Evolutionary conservation across 768 basidiomycete genomes (phyloP), one percentile per base, ranked within the genome.

Genomic region (Xerocomellus intermedius): DNA sequence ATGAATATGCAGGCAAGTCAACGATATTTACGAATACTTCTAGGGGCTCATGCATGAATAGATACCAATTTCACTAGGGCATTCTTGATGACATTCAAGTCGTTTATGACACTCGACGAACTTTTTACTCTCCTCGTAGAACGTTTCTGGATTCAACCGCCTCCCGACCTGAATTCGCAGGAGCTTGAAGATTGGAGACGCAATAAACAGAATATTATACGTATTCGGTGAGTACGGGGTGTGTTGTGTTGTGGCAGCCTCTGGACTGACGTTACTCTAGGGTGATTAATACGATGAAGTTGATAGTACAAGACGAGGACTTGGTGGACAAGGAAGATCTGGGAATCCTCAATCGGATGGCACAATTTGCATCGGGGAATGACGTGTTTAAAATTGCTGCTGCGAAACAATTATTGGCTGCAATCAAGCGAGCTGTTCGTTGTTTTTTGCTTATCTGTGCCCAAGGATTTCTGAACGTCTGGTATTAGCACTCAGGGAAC

Each of bases 61-160:
- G 81, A 86, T 65, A 75, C 79, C 22, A 73, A 74, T 35, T 86
- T 81, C 68, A 81, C 73, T 58, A 77, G 78, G 54, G 82, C 85
- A 12, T 88, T 88, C 74, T 69, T 87, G 42, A 78, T 86, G 73
- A 88, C 87, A 4, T 87, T 84, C 74, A 82, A 83, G 60, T 84
- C 84, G 0, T 88, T 88, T 66, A 81, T 79, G 50, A 79, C 78
- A 12, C 70, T 80, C 2, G 74, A 80, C 30, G 75, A 82, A 44
- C 67, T 88, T n/a, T 77, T 86, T 42, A 77, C 80, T 43, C 67
- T 78, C 26, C 75, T 88, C 14, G 70, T 80, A 2, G 70, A 77
- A 30, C 78, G 86, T 21, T 88, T 83, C 71, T 75, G 79, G 65
- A 76, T 84, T 16, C 67, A 73, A n/a, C 74, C 81, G 3, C 87